Percentiles rank a stretch among this genome's conserved stretches.
Evolutionary conservation across 2,329 filamentous ascomycete species (phyloP).

Genomic region (Fusarium continuum): DNA sequence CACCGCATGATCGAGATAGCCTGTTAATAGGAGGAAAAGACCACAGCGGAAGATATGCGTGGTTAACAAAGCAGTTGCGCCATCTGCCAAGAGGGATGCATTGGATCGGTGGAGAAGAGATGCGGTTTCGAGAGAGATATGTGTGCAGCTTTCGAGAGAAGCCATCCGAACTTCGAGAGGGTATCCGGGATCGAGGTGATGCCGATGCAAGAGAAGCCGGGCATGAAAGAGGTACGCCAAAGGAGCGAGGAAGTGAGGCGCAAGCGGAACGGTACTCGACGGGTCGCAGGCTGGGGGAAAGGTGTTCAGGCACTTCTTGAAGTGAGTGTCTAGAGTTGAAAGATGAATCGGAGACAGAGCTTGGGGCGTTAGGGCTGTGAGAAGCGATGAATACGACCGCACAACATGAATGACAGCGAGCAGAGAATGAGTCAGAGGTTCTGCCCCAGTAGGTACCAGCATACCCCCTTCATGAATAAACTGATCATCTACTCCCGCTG

Average conservation of each 20-base stretch:
- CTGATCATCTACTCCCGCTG: slow-evolving; percentile 82
- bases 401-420: slow-evolving; percentile 84
- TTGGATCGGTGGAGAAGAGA: slow-evolving; percentile 75
- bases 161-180: slow-evolving; percentile 70
- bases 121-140: slow-evolving; percentile 80
- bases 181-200: slow-evolving; percentile 82
- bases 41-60: slow-evolving; percentile 89
- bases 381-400: slow-evolving; percentile 77
- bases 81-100: slow-evolving; percentile 65
- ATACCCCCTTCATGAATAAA: slow-evolving; percentile 70
- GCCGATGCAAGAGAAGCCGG: slow-evolving; percentile 85
- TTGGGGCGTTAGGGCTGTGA: slow-evolving; percentile 74
- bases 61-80: slow-evolving; percentile 78
- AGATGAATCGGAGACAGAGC: slow-evolving; percentile 73
- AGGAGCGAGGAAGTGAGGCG: slow-evolving; percentile 78
- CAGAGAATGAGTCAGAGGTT: slow-evolving; percentile 73
- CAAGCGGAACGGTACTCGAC: slow-evolving; percentile 71
- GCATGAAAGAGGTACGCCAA: slow-evolving; percentile 82
- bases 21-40: slow-evolving; percentile 79
- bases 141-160: slow-evolving; percentile 81
- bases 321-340: slow-evolving; percentile 82
- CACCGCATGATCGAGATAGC: slow-evolving; percentile 76
- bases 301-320: slow-evolving; percentile 75
- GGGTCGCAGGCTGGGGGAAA: slow-evolving; percentile 81
- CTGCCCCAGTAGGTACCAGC: slow-evolving; percentile 59